These are phyloP conservation scores for Leptodermis oblonga DNA, from an alignment of 257 asterid genomes.

Conservation along the genomic window DNA sequence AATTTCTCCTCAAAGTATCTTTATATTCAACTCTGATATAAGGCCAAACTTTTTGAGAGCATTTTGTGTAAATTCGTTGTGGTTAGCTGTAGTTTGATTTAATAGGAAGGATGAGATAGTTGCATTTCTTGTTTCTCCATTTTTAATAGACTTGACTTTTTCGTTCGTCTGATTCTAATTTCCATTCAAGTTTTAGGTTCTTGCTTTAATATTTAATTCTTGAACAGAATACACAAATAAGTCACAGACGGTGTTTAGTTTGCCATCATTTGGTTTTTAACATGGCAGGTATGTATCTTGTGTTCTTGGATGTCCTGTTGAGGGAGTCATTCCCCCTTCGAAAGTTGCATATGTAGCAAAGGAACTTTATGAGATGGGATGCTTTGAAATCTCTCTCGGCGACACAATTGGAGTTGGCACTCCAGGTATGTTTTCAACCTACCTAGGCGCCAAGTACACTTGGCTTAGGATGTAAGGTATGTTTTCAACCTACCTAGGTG, in stretches of 20 bases:
- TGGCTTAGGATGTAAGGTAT: constrained; percentile 44
- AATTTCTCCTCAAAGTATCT: not conserved
- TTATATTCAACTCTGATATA: not conserved
- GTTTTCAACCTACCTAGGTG: not conserved
- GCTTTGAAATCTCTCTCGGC: constrained; percentile 89
- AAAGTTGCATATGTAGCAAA: constrained; percentile 86
- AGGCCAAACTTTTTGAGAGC: not conserved
- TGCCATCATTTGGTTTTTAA: constrained; percentile 9
- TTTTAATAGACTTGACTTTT: not conserved
- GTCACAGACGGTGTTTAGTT: constrained; percentile 13
- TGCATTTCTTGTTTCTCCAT: not conserved
- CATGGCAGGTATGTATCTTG: constrained; percentile 75
- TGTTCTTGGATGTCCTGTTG: constrained; percentile 85
- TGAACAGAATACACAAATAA: not conserved
- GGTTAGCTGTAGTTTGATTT: constrained; percentile 1
- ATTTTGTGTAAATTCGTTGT: not conserved
- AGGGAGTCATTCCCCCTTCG: constrained; percentile 68
- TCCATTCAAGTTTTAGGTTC: not conserved
- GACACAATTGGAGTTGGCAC: constrained; percentile 92
- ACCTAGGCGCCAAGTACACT: not conserved
- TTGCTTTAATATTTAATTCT: not conserved
- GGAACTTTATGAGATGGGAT: constrained; percentile 94
- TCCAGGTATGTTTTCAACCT: constrained; percentile 56
- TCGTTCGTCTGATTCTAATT: not conserved
- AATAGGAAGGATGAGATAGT: not conserved